Evolutionary conservation across 768 basidiomycete genomes (phyloP).

Genomic region (Suillus variegatus): DNA sequence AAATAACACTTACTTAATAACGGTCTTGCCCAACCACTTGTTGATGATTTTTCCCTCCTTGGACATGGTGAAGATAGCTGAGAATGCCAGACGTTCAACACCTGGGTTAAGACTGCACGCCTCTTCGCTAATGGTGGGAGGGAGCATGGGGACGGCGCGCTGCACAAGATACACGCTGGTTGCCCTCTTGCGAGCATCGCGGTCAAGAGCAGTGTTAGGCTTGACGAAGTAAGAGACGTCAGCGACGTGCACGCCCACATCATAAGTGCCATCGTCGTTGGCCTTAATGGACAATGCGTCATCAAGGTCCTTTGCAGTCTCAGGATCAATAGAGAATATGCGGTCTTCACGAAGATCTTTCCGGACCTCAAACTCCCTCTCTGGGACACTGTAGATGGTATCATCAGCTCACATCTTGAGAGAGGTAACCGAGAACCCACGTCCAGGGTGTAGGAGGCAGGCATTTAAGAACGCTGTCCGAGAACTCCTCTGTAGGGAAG

Average conservation of each 20-base stretch:
- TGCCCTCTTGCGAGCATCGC: constrained; percentile 96
- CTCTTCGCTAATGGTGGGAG: constrained; percentile 89
- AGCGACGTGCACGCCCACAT: constrained; percentile 93
- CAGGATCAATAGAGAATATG: constrained; percentile 93
- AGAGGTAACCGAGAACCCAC: constrained; percentile 42
- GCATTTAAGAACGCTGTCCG: constrained; percentile 93
- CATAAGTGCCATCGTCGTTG: constrained; percentile 91
- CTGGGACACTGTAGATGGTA: constrained; percentile 64
- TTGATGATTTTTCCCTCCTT: constrained; percentile 79
- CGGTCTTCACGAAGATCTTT: constrained; percentile 85
- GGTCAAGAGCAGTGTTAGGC: constrained; percentile 95
- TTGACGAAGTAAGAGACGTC: constrained; percentile 96
- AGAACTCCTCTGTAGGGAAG: constrained; percentile 97
- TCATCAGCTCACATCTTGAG: constrained; percentile 13
- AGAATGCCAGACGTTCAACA: constrained; percentile 89
- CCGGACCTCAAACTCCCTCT: constrained; percentile 84
- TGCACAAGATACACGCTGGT: constrained; percentile 98
- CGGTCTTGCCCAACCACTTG: constrained; percentile 92
- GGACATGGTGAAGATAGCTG: constrained; percentile 83
- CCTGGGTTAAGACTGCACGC: constrained; percentile 90
- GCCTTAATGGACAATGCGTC: constrained; percentile 89
- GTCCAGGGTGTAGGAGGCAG: constrained; percentile 95
- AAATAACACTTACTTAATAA: constrained; percentile 68
- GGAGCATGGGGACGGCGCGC: constrained; percentile 95
- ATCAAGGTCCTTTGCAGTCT: constrained; percentile 87